These are phyloP conservation scores for Mycena leptocephala DNA, from an alignment of 768 basidiomycete species.

Conservation along the genomic window DNA sequence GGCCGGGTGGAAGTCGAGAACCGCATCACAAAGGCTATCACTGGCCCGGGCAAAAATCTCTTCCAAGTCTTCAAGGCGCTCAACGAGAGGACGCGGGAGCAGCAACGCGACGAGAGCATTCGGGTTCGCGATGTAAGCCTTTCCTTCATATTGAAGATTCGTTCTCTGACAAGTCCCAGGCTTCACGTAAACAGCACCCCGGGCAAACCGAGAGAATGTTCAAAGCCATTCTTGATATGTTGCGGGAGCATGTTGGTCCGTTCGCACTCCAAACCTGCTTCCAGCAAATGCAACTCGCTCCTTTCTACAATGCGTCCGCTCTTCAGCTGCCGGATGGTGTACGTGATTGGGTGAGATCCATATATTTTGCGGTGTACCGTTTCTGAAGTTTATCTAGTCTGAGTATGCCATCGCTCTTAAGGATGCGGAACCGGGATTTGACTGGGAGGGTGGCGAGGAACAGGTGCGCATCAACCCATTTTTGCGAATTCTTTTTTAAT, in stretches of 20 bases:
- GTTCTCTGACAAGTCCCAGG: too few species aligned
- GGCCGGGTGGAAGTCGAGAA: constrained; percentile 51
- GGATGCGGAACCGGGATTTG: constrained; percentile 28
- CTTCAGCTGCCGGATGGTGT: constrained; percentile 26
- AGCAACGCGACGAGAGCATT: constrained; percentile 29
- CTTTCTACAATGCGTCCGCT: constrained; percentile 45
- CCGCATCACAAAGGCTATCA: constrained; percentile 43
- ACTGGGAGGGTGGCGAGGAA: constrained; percentile 40
- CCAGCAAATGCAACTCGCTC: constrained; percentile 49
- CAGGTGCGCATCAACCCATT: not conserved
- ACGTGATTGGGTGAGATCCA: not conserved
- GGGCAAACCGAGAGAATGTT: constrained; percentile 46
- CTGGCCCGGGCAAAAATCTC: constrained; percentile 42
- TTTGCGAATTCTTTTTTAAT: not conserved
- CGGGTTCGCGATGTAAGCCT: constrained; percentile 41
- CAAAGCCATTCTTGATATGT: constrained; percentile 37
- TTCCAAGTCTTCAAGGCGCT: constrained; percentile 43
- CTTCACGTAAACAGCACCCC: constrained; percentile 46
- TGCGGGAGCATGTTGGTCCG: constrained; percentile 45
- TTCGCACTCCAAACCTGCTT: constrained; percentile 48
- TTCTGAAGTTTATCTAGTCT: not conserved
- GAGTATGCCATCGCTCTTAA: constrained; percentile 36
- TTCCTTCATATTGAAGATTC: too few species aligned
- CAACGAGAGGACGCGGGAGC: constrained; percentile 41
- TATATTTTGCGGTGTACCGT: too few species aligned